Conservation (phyloP, 768 basidiomycete genomes). For the Termitomyces sp. region DNA sequence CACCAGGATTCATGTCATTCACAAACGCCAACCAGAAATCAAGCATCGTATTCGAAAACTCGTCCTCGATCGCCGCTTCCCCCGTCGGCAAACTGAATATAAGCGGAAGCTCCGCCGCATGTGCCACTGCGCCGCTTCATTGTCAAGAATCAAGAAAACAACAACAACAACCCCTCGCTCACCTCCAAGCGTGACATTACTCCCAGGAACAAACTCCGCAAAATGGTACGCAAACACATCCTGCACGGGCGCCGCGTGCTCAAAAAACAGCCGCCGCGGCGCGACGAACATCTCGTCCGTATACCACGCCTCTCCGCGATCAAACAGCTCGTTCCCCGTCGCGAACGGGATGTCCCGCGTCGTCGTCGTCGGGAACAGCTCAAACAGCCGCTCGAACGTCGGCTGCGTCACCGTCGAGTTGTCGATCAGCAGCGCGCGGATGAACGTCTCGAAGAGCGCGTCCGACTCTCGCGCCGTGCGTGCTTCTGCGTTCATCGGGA, state of each 20-base stretch:
- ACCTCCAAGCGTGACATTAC: conserved; percentile 45
- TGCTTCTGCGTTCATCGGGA: conserved; percentile 33
- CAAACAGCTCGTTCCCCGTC: conserved; percentile 56
- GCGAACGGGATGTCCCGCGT: conserved; percentile 36
- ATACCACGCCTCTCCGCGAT: conserved; percentile 53
- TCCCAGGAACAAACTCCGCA: conserved; percentile 52
- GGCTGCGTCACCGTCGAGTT: conserved; percentile 40
- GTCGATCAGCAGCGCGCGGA: conserved; percentile 44
- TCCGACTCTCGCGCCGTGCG: conserved; percentile 35
- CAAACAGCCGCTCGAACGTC: conserved; percentile 31
- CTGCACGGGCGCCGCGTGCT: conserved; percentile 40
- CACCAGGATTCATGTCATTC: conserved; percentile 48
- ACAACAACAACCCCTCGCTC: not conserved
- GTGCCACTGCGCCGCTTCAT: conserved; percentile 30
- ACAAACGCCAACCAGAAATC: conserved; percentile 57
- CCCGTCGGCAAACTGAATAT: conserved; percentile 43
- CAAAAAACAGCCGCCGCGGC: conserved; percentile 44
- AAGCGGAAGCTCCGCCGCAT: conserved; percentile 43
- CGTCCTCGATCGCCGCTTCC: conserved; percentile 31
- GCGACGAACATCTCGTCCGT: conserved; percentile 53
- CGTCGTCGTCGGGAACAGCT: conserved; percentile 37
- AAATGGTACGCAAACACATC: conserved; percentile 52
- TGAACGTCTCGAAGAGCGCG: conserved; percentile 41
- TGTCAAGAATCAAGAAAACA: not conserved
- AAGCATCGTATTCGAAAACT: conserved; percentile 42